phyloP scores from a whole-genome alignment of 228 moss, liverwort and hornwort species.

The Sphagnum fallax region DNA sequence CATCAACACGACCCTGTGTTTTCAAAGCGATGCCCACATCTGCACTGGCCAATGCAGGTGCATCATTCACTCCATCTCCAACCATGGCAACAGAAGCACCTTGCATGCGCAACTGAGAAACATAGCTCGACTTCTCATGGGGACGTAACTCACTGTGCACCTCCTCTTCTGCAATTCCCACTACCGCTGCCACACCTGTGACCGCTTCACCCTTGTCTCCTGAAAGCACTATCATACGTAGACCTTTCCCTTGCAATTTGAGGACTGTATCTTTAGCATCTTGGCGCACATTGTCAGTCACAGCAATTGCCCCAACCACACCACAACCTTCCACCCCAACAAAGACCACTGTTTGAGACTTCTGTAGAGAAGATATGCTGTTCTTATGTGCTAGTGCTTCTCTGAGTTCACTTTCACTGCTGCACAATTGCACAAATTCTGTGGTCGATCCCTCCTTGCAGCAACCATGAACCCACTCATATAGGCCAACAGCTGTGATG shows the following conservation, averaged over 20 bases:
- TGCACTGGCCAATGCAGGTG: slow-evolving; percentile 84
- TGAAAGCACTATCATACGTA: slow-evolving; percentile 52
- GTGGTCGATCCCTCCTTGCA: slow-evolving; percentile 32
- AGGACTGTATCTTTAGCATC: slow-evolving; percentile 61
- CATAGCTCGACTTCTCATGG: slow-evolving; percentile 55
- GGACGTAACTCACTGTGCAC: slow-evolving; percentile 77
- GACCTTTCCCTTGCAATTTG: slow-evolving; percentile 53
- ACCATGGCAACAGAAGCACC: slow-evolving; percentile 78
- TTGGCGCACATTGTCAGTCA: slow-evolving; percentile 66
- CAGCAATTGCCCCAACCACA: slow-evolving; percentile 73
- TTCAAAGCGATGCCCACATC: slow-evolving; percentile 93
- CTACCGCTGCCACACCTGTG: slow-evolving; percentile 47
- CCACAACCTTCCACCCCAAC: slow-evolving; percentile 90
- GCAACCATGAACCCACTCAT: slow-evolving; percentile 80
- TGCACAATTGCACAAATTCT: slow-evolving; percentile 10
- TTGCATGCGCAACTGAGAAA: slow-evolving; percentile 47
- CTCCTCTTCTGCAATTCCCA: slow-evolving; percentile 62
- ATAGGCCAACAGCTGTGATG: slow-evolving; percentile 74
- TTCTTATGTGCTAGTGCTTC: slow-evolving; percentile 18
- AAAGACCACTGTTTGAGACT: slow-evolving; percentile 78
- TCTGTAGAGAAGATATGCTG: slow-evolving; percentile 27
- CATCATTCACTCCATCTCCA: slow-evolving; percentile 96
- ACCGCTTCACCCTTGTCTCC: slow-evolving; percentile 79
- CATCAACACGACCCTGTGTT: slow-evolving; percentile 65
- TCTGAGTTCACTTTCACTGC: slow-evolving; percentile 22